A percentile compares a stretch with the other conserved stretches of the same genome.
These are phyloP conservation scores for Monoraphidium neglectum DNA, from an alignment of 139 green algal genomes.

Conservation along the genomic window DNA sequence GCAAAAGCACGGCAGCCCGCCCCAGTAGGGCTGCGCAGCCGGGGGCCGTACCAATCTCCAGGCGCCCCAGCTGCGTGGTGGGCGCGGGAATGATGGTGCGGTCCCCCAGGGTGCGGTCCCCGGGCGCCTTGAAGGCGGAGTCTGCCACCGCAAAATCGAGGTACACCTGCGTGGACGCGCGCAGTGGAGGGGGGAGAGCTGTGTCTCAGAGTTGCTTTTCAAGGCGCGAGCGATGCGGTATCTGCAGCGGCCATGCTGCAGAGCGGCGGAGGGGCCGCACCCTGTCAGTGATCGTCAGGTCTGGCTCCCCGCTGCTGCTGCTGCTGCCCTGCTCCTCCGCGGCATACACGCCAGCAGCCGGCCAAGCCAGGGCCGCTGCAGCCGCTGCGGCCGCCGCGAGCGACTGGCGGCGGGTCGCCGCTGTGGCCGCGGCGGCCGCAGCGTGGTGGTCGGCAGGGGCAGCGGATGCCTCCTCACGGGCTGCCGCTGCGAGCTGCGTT, in stretches of 20 bases:
- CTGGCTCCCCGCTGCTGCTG: constrained; percentile 12
- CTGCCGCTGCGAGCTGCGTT: too few species aligned
- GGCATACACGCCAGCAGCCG: too few species aligned
- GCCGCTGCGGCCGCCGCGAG: not conserved
- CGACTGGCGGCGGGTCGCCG: not conserved
- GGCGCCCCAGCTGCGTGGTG: too few species aligned
- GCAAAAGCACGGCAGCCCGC: too few species aligned
- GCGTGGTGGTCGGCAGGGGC: not conserved
- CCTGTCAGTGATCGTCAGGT: constrained; percentile 34
- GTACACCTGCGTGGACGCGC: constrained; percentile 31
- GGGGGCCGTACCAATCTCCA: too few species aligned
- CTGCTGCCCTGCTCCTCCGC: not conserved
- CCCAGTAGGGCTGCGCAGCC: too few species aligned
- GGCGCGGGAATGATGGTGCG: constrained; percentile 42
- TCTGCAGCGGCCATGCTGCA: too few species aligned
- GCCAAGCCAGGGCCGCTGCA: too few species aligned
- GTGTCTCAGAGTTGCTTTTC: not conserved
- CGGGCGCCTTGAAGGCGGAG: constrained; percentile 40
- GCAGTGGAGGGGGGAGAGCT: not conserved
- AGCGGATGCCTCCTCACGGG: too few species aligned
- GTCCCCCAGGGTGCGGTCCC: constrained; percentile 60
- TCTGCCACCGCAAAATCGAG: constrained; percentile 46
- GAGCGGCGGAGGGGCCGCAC: constrained; percentile 7
- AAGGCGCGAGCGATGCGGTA: too few species aligned
- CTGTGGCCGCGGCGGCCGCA: not conserved